A percentile compares a stretch with the other conserved stretches of the same genome.
phyloP scores from a whole-genome alignment of 176 grass and related monocot species.

The Juncus inflexus region DNA sequence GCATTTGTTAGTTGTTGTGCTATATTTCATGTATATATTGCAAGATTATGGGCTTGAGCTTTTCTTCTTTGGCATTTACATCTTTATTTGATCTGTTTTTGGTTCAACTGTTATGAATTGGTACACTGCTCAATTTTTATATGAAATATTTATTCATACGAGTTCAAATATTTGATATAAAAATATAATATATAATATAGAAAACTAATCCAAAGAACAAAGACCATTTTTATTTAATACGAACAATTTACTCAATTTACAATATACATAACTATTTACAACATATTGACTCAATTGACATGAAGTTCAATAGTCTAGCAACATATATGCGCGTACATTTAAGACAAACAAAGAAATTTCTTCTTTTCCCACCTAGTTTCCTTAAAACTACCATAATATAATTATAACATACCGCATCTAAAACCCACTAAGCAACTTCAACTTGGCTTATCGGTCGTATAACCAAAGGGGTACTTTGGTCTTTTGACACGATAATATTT shows the following conservation, averaged over 20 bases:
- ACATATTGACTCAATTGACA: no score
- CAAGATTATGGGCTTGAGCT: background rate
- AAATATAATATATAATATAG: background rate
- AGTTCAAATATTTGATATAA: background rate
- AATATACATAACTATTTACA: no score
- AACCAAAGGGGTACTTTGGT: conserved; percentile 22
- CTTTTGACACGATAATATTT: conserved; percentile 46
- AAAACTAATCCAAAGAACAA: background rate
- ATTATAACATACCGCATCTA: background rate
- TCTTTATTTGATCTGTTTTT: background rate
- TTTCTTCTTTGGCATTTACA: background rate
- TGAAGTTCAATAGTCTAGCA: no score
- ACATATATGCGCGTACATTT: no score
- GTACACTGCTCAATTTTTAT: background rate
- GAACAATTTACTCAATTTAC: no score
- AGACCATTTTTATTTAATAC: background rate
- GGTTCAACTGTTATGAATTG: background rate
- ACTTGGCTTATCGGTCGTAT: conserved; percentile 33
- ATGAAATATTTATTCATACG: background rate
- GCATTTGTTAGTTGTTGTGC: conserved; percentile 15
- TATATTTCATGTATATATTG: background rate
- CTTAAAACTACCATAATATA: no score
- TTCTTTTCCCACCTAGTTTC: no score
- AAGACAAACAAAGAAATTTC: no score
- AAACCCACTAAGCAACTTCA: conserved; percentile 15